Percentiles rank a stretch among this genome's conserved stretches.
These are phyloP conservation scores for Senna tora DNA, from an alignment of 306 rosid genomes.

Conservation along the genomic window DNA sequence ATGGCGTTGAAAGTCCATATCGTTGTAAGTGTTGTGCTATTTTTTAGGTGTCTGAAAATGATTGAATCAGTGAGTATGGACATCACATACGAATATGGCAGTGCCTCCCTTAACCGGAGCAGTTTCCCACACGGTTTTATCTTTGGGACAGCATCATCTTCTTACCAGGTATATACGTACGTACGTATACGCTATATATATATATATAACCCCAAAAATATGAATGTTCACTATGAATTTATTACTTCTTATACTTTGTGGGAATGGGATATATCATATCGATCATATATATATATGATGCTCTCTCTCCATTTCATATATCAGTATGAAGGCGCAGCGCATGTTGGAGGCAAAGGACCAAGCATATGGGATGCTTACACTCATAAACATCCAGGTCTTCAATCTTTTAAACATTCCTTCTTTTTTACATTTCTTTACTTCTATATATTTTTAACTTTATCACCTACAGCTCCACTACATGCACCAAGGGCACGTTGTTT, in stretches of 20 bases:
- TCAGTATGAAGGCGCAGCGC: conserved; percentile 49
- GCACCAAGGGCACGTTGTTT: no score
- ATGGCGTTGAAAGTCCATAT: not conserved
- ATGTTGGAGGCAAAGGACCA: conserved; percentile 47
- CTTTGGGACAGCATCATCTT: conserved; percentile 53
- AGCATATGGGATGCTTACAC: conserved; percentile 52
- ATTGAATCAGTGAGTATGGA: not conserved
- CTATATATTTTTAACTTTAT: no score
- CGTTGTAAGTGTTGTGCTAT: not conserved
- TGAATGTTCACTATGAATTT: no score
- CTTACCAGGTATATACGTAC: conserved; percentile 43
- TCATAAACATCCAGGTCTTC: conserved; percentile 44
- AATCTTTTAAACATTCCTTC: no score
- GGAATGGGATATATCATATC: no score
- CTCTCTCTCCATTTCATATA: no score
- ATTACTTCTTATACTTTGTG: no score
- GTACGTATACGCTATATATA: no score
- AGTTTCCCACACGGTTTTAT: conserved; percentile 50
- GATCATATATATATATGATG: no score
- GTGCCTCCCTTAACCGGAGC: conserved; percentile 39
- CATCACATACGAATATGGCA: not conserved
- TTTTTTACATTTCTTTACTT: no score
- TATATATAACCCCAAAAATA: no score
- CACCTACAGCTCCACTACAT: no score
- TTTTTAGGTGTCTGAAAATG: not conserved